Evolutionary conservation across 192 early-diverging fungal species (phyloP), one percentile per base, ranked within the genome.

Genomic region (Nowakowskiella sp.): DNA sequence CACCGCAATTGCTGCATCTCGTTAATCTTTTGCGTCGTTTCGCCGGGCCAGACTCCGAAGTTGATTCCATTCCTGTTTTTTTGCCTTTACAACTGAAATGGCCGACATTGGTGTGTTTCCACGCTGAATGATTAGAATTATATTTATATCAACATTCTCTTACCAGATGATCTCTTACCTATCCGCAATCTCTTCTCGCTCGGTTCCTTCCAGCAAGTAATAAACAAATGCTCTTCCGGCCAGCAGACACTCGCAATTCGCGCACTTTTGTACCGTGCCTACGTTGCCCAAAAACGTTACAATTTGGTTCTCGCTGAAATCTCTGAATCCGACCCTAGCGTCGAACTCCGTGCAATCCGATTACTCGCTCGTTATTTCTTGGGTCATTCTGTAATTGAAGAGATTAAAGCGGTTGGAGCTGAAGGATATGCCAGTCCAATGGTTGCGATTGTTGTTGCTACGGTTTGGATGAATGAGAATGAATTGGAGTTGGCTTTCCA

Each of bases 281-380:
- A 88, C 53, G 61, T 94, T 28, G 87, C 85, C 32, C 89, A 85
- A 58, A 79, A 79, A 51, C 80, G 88, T 43, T 75, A 78, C 71
- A 70, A 74, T 25, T 54, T 81, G 47, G 83, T 87, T 21, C 65
- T 88, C 16, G 59, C 67, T 48, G 87, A 89, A 44, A 76, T 91
- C 31, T 58, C 73, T 0, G 54, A 54, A 23, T 42, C 57, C 6
- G 36, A 77, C 23, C 48, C 59, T 42, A 55, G 70, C 1, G 49
- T 81, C 7, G 79, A 83, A 31, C 81, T 93, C 19, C 66, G 66
- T 24, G 86, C 85, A 1, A 57, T 92, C 13, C 73, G 76, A 32
- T 54, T 80, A 10, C 68, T 90, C 13, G 87, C 91, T 0, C 58
- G 59, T 19, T 78, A 83, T 49, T 43, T 72, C 23, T 31, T 4